Evolutionary conservation across 2,329 filamentous ascomycete species (phyloP).

Genomic region (Coleophoma cylindrospora): DNA sequence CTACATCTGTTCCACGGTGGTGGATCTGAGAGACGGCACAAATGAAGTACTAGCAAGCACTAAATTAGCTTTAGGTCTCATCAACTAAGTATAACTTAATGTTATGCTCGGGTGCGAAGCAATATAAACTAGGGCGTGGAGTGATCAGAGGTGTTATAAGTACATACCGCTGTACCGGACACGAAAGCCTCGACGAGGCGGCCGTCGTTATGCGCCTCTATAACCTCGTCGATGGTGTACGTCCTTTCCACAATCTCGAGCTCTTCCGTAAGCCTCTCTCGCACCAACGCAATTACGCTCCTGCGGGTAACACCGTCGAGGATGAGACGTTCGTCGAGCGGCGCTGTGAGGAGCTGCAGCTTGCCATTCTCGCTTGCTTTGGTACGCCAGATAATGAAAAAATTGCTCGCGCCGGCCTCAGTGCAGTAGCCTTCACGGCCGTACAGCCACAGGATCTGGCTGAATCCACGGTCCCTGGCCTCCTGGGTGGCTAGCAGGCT

Average conservation of each 20-base stretch:
- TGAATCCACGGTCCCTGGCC: slow-evolving; percentile 45
- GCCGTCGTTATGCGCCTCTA: slow-evolving; percentile 44
- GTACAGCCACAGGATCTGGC: slow-evolving; percentile 61
- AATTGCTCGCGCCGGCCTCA: slow-evolving; percentile 58
- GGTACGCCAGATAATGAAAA: slow-evolving; percentile 52
- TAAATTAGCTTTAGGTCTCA: too few relatives aligned
- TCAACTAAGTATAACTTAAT: too few relatives aligned
- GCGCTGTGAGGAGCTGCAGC: slow-evolving; percentile 52
- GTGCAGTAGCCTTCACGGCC: slow-evolving; percentile 50
- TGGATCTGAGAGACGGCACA: too few relatives aligned
- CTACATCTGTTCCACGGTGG: too few relatives aligned
- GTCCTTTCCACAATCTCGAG: slow-evolving; percentile 17
- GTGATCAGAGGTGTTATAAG: too few relatives aligned
- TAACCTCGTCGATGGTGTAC: slow-evolving; percentile 49
- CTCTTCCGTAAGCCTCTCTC: slow-evolving; percentile 30
- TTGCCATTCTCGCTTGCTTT: slow-evolving; percentile 12
- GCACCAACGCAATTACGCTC: slow-evolving; percentile 49
- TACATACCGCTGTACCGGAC: slow-evolving; percentile 43
- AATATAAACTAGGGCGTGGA: too few relatives aligned
- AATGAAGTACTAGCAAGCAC: too few relatives aligned
- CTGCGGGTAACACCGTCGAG: slow-evolving; percentile 53
- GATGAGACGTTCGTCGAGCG: slow-evolving; percentile 48
- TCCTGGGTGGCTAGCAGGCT: slow-evolving; percentile 49
- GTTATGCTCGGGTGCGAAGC: too few relatives aligned
- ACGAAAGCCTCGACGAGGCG: slow-evolving; percentile 53